phyloP scores from a whole-genome alignment of 1,284 basidiomycete species.

The Ceratobasidium sp. region DNA sequence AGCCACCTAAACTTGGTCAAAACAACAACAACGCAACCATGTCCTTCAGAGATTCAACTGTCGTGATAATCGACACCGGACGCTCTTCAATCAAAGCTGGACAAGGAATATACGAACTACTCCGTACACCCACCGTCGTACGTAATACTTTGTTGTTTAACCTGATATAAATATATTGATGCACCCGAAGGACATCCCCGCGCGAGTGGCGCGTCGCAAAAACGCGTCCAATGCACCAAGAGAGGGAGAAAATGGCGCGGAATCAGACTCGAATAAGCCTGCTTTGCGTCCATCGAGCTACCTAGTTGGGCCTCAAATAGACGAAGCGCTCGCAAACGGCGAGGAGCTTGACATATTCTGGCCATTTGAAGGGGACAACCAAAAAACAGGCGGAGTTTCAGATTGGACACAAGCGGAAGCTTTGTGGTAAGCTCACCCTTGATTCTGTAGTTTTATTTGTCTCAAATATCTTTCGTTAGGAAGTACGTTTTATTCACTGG shows the following conservation, averaged over 20 bases:
- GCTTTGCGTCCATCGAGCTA: conserved; percentile 76
- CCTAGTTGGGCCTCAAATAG: conserved; percentile 84
- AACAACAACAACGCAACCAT: conserved; percentile 49
- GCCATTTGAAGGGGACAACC: conserved; percentile 76
- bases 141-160: conserved; percentile 54
- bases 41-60: conserved; percentile 82
- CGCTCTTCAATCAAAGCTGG: conserved; percentile 80
- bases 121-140: conserved; percentile 80
- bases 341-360: conserved; percentile 82
- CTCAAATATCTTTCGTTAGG: conserved; percentile 63
- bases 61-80: conserved; percentile 85
- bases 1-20: conserved; percentile 8
- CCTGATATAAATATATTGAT: conserved; percentile 45
- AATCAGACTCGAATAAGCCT: conserved; percentile 34
- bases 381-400: conserved; percentile 66
- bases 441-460: conserved; percentile 8
- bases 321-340: conserved; percentile 79
- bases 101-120: conserved; percentile 82
- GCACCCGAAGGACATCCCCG: conserved; percentile 72
- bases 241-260: conserved; percentile 17
- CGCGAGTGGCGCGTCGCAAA: conserved; percentile 79
- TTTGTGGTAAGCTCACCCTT: conserved; percentile 77
- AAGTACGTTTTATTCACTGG: conserved; percentile 85
- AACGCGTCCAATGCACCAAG: conserved; percentile 53
- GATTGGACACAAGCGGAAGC: conserved; percentile 95